Percentiles rank a stretch among this genome's conserved stretches.
Conservation (phyloP, 2,329 filamentous ascomycete genomes). For the Teratosphaeria pseudoeucalypti region DNA sequence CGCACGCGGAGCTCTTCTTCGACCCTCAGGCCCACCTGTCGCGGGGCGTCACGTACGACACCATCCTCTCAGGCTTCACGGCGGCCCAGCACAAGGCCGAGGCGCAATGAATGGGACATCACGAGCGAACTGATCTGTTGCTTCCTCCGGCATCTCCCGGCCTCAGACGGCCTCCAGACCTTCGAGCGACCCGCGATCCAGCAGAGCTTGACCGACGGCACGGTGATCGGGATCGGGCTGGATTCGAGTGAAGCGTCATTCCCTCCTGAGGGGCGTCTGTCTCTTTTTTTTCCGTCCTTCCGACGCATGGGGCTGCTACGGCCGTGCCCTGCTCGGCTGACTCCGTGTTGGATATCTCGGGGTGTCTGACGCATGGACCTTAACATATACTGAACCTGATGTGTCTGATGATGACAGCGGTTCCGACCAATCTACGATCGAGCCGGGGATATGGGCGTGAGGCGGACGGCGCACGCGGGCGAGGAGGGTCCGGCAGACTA, state of each 20-base stretch:
- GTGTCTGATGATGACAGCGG: slow-evolving; percentile 15
- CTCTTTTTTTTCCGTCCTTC: not conserved
- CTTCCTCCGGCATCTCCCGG: slow-evolving; percentile 59
- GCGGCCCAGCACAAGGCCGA: slow-evolving; percentile 51
- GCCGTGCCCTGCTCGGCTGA: not conserved
- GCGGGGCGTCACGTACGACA: slow-evolving; percentile 40
- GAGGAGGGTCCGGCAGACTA: slow-evolving; percentile 63
- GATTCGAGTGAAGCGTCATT: slow-evolving; percentile 48
- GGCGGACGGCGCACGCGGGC: slow-evolving; percentile 63
- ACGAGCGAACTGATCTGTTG: slow-evolving; percentile 59
- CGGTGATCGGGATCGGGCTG: slow-evolving; percentile 54
- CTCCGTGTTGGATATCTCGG: too few relatives aligned
- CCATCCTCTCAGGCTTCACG: slow-evolving; percentile 53
- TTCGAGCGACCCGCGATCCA: slow-evolving; percentile 36
- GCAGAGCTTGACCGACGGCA: slow-evolving; percentile 38
- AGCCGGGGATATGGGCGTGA: slow-evolving; percentile 43
- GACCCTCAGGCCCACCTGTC: slow-evolving; percentile 65
- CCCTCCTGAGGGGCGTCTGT: slow-evolving; percentile 27
- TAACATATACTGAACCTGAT: not conserved
- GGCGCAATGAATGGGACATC: slow-evolving; percentile 54
- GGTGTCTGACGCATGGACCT: too few relatives aligned
- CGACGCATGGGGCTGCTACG: not conserved
- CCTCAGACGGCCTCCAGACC: slow-evolving; percentile 42
- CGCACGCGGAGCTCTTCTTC: slow-evolving; percentile 70
- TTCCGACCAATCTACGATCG: slow-evolving; percentile 53